Percentiles rank a stretch among this genome's conserved stretches.
These are phyloP conservation scores for Spiraea crenata DNA, from an alignment of 331 rosid genomes.

Conservation along the genomic window DNA sequence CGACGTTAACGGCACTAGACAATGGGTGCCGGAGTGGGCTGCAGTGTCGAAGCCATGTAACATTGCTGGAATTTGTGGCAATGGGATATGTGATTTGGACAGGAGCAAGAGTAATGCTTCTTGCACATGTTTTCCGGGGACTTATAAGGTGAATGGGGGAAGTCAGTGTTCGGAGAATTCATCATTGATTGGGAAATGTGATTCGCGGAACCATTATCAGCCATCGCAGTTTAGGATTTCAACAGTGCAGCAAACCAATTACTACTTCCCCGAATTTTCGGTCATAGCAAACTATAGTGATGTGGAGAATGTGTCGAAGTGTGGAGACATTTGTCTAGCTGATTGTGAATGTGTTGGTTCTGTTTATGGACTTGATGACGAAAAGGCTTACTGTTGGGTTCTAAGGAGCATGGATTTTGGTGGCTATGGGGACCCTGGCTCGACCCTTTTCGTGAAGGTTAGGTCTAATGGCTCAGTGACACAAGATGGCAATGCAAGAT, in stretches of 20 bases:
- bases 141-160: constrained; percentile 45
- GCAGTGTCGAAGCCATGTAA: constrained; percentile 88
- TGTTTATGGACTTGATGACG: constrained; percentile 77
- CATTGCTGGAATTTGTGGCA: constrained; percentile 91
- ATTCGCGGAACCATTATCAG: constrained; percentile 30
- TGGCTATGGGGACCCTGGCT: constrained; percentile 81
- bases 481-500: constrained; percentile 32
- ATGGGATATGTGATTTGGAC: constrained; percentile 75
- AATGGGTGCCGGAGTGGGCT: constrained; percentile 96
- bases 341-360: constrained; percentile 94
- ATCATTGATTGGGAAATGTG: constrained; percentile 59
- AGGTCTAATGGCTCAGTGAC: constrained; percentile 50
- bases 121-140: constrained; percentile 83
- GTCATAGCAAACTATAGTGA: constrained; percentile 88
- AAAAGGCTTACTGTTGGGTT: constrained; percentile 86
- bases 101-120: constrained; percentile 63
- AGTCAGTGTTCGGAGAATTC: constrained; percentile 73
- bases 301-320: constrained; percentile 51
- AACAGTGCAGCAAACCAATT: constrained; percentile 69
- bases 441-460: constrained; percentile 78
- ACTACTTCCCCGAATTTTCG: constrained; percentile 68
- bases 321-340: constrained; percentile 82
- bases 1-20: constrained; percentile 72
- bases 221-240: constrained; percentile 52
- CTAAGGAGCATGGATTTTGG: constrained; percentile 78